Evolutionary conservation across 805 yeast species (phyloP).

Genomic region (Saccharomycopsis fermentans): DNA sequence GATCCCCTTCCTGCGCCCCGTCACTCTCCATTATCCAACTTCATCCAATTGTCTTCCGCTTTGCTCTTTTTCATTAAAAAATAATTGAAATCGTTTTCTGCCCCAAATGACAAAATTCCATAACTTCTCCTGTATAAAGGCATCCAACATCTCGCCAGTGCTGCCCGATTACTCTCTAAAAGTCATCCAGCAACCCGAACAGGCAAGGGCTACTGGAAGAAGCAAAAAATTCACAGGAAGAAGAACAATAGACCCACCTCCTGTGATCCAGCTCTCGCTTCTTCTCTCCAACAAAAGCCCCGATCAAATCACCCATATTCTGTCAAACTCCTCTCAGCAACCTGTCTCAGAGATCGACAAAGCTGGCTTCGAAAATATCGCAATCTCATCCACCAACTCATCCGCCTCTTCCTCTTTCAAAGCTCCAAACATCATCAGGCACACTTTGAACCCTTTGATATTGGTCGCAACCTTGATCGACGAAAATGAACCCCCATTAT

Average conservation of each 20-base stretch:
- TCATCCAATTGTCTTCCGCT: too few species aligned
- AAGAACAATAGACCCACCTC: slow-evolving; percentile 20
- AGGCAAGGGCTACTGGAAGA: slow-evolving; percentile 19
- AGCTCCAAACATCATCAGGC: slow-evolving; percentile 12
- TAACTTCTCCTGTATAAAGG: slow-evolving; percentile 9
- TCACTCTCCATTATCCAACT: too few species aligned
- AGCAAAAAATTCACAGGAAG: slow-evolving; percentile 18
- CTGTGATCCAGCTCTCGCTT: slow-evolving; percentile 18
- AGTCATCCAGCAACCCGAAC: slow-evolving; percentile 19
- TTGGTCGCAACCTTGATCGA: slow-evolving; percentile 14
- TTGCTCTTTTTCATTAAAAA: too few species aligned
- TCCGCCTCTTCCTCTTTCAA: not conserved
- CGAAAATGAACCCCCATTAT: not conserved
- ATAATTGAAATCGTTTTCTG: not conserved
- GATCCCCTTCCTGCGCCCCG: too few species aligned
- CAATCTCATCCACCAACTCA: not conserved
- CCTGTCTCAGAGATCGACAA: not conserved
- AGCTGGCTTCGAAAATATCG: not conserved
- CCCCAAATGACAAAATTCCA: slow-evolving; percentile 13
- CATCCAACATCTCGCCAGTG: slow-evolving; percentile 3
- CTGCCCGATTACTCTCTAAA: slow-evolving; percentile 10
- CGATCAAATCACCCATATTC: too few species aligned
- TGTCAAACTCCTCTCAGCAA: not conserved
- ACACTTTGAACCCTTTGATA: slow-evolving; percentile 16
- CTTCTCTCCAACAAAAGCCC: not conserved